Percentiles rank a stretch among this genome's conserved stretches.
Conservation (phyloP, 768 basidiomycete genomes). For the Dioszegia hungarica region DNA sequence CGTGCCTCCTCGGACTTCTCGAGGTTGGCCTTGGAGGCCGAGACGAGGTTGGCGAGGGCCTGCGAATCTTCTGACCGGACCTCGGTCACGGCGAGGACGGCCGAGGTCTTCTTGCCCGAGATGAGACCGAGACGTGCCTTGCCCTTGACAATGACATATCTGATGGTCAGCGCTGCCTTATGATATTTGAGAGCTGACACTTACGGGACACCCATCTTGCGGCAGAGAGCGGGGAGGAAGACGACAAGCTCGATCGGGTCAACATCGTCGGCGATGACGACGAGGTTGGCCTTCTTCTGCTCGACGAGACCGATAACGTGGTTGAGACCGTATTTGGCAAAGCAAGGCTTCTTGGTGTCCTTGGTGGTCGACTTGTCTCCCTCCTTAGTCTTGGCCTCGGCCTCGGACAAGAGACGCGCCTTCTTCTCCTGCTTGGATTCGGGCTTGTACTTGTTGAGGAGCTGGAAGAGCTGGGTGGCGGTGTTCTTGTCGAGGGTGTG, state of each 20-base stretch:
- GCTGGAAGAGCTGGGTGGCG: conserved; percentile 94
- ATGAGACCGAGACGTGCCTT: conserved; percentile 97
- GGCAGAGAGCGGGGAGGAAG: conserved; percentile 95
- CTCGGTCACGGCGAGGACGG: conserved; percentile 84
- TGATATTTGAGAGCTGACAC: not conserved
- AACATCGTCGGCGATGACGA: conserved; percentile 86
- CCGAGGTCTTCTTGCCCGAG: conserved; percentile 90
- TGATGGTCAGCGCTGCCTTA: conserved; percentile 3
- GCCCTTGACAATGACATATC: conserved; percentile 92
- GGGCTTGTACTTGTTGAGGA: conserved; percentile 76
- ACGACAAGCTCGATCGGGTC: conserved; percentile 99
- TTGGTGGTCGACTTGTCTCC: conserved; percentile 61
- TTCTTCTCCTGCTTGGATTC: conserved; percentile 91
- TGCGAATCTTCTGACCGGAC: conserved; percentile 91
- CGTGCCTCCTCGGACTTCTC: conserved; percentile 90
- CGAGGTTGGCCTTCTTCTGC: conserved; percentile 94
- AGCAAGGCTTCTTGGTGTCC: conserved; percentile 91
- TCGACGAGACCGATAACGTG: conserved; percentile 88
- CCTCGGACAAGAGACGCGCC: conserved; percentile 66
- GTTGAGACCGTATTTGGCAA: conserved; percentile 95
- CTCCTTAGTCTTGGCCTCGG: conserved; percentile 72
- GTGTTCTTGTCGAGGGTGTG: conserved; percentile 99
- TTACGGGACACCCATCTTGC: conserved; percentile 94
- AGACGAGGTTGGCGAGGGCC: conserved; percentile 85
- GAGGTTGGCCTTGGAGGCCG: conserved; percentile 92